phyloP scores from a whole-genome alignment of 2,329 filamentous ascomycete species.

The Monilinia laxa region DNA sequence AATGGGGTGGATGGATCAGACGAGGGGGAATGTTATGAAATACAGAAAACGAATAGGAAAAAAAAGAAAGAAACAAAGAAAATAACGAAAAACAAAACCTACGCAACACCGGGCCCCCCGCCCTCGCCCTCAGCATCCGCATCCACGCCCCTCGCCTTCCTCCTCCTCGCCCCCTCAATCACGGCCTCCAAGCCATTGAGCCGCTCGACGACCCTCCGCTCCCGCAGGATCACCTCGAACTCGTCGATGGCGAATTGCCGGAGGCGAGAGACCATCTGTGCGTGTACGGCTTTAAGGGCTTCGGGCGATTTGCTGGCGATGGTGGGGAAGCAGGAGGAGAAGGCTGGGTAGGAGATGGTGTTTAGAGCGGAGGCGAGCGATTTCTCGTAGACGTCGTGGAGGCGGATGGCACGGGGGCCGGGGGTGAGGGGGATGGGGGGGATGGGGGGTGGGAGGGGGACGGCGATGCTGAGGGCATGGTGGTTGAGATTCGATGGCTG shows the following conservation, averaged over 20 bases:
- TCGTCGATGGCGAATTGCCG: constrained; percentile 56
- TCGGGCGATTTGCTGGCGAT: constrained; percentile 52
- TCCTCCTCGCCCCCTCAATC: constrained; percentile 49
- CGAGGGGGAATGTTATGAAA: background rate
- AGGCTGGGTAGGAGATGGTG: constrained; percentile 56
- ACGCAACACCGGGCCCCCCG: constrained; percentile 8
- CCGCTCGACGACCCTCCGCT: constrained; percentile 53
- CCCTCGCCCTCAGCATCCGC: constrained; percentile 4
- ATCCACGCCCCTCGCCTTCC: constrained; percentile 26
- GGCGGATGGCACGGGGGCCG: constrained; percentile 56
- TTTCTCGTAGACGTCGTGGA: constrained; percentile 54
- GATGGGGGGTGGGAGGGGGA: constrained; percentile 28
- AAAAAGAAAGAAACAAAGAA: background rate
- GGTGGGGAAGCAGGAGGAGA: constrained; percentile 61
- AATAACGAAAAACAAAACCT: too few relatives aligned
- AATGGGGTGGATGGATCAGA: too few relatives aligned
- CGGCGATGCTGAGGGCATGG: background rate
- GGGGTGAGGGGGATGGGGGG: constrained; percentile 43
- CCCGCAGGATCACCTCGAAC: constrained; percentile 55
- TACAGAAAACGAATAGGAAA: background rate
- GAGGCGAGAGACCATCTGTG: constrained; percentile 57
- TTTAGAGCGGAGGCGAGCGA: constrained; percentile 55
- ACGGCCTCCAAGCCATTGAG: constrained; percentile 60
- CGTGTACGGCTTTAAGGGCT: constrained; percentile 55
- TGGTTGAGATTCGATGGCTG: background rate